phyloP scores from a whole-genome alignment of 2,329 filamentous ascomycete species.

The Phaeosphaeriaceae sp. region DNA sequence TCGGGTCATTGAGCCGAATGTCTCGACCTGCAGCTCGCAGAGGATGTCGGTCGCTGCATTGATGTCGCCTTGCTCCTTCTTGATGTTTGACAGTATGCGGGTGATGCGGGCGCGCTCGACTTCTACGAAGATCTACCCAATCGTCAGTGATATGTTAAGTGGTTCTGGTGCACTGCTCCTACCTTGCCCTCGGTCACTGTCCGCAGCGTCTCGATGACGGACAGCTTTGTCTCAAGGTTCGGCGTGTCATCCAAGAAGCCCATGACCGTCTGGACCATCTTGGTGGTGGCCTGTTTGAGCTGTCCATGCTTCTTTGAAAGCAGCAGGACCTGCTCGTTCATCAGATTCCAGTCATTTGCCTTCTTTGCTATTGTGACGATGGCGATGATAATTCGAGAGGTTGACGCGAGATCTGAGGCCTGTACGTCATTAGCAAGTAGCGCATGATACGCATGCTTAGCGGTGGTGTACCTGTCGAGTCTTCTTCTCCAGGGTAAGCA shows the following conservation, averaged over 20 bases:
- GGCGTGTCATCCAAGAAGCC: conserved; percentile 87
- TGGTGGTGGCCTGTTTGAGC: conserved; percentile 97
- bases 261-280: conserved; percentile 98
- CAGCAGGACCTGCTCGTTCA: conserved; percentile 95
- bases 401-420: conserved; percentile 95
- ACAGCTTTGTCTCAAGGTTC: conserved; percentile 84
- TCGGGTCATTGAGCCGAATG: conserved; percentile 96
- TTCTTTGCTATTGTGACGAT: conserved; percentile 96
- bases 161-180: conserved; percentile 22
- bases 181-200: conserved; percentile 98
- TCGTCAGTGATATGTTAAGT: conserved; percentile 23
- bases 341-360: conserved; percentile 87
- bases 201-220: conserved; percentile 91
- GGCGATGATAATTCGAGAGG: conserved; percentile 82
- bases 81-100: conserved; percentile 94
- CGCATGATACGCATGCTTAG: conserved; percentile 1
- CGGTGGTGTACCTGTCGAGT: conserved; percentile 77
- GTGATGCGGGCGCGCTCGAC: conserved; percentile 96
- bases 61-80: conserved; percentile 92
- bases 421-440: conserved; percentile 49
- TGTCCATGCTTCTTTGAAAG: conserved; percentile 99
- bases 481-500: conserved; percentile 91
- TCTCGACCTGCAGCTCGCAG: conserved; percentile 98
- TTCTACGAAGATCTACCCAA: conserved; percentile 87
- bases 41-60: conserved; percentile 90